Conservation (phyloP, 2,329 filamentous ascomycete genomes). For the Blastomyces silverae region DNA sequence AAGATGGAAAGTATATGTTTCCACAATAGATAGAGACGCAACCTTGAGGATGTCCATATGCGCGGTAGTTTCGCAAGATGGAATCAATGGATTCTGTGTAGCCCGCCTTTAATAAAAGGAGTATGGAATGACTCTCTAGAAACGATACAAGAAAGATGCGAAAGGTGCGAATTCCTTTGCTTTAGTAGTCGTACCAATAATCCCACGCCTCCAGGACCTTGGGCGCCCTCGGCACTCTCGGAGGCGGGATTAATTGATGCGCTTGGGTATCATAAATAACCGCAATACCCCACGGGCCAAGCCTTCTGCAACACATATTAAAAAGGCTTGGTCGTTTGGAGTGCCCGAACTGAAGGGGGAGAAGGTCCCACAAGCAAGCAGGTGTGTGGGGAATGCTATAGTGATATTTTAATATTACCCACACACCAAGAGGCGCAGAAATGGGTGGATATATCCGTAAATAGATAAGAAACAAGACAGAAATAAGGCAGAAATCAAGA, state of each 20-base stretch:
- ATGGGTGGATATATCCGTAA: neutral
- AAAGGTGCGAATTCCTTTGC: neutral
- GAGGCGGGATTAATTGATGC: neutral
- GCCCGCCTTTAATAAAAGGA: neutral
- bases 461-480: too few species aligned
- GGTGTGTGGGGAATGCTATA: neutral
- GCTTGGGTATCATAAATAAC: neutral
- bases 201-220: neutral
- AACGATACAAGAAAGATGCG: neutral
- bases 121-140: neutral
- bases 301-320: neutral
- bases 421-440: neutral
- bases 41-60: conserved; percentile 1
- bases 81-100: neutral
- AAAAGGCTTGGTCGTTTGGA: neutral
- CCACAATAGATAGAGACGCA: neutral
- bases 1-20: neutral
- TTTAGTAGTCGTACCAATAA: neutral
- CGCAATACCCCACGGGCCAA: neutral
- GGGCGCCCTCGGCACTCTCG: neutral
- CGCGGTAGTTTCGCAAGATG: neutral
- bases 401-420: neutral
- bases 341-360: neutral
- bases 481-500: neutral
- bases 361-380: neutral